Percentiles rank a stretch among this genome's conserved stretches.
These are phyloP conservation scores for Zarea fungicola DNA, from an alignment of 2,329 filamentous ascomycete genomes.

Conservation along the genomic window DNA sequence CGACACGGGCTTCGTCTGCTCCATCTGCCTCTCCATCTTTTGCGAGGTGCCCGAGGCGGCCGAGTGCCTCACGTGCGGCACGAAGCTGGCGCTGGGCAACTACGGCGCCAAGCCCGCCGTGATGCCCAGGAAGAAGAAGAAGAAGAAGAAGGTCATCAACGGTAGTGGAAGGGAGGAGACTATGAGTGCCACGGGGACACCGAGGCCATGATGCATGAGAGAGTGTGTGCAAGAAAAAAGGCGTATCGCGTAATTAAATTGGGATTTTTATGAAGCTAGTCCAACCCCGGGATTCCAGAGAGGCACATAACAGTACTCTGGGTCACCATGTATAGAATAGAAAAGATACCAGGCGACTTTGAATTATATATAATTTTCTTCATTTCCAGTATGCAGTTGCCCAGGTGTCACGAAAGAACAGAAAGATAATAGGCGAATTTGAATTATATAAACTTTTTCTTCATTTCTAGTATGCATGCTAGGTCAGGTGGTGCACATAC, in stretches of 20 bases:
- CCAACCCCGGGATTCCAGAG: slow-evolving; percentile 17
- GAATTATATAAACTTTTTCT: too few species aligned
- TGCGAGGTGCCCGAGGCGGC: slow-evolving; percentile 60
- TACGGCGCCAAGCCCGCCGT: slow-evolving; percentile 76
- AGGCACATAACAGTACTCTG: slow-evolving; percentile 6
- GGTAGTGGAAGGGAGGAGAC: slow-evolving; percentile 50
- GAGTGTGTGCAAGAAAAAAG: too few species aligned
- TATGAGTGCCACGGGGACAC: slow-evolving; percentile 56
- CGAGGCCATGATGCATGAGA: slow-evolving; percentile 35
- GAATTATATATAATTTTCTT: slow-evolving; percentile 11
- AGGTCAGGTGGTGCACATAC: too few species aligned
- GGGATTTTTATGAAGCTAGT: too few species aligned
- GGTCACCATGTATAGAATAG: slow-evolving; percentile 7
- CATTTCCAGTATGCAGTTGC: too few species aligned
- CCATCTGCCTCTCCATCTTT: slow-evolving; percentile 92
- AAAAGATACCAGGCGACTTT: slow-evolving; percentile 11
- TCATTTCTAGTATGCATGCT: too few species aligned
- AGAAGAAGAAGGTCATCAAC: slow-evolving; percentile 62
- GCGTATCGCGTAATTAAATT: too few species aligned
- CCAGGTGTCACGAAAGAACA: too few species aligned
- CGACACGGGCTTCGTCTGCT: slow-evolving; percentile 91
- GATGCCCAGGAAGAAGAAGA: slow-evolving; percentile 65
- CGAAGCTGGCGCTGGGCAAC: slow-evolving; percentile 66
- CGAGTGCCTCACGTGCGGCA: slow-evolving; percentile 79
- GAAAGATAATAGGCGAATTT: too few species aligned